A percentile compares a stretch with the other conserved stretches of the same genome.
phyloP scores from a whole-genome alignment of 129 eudicot species.

The Flaveria robusta region DNA sequence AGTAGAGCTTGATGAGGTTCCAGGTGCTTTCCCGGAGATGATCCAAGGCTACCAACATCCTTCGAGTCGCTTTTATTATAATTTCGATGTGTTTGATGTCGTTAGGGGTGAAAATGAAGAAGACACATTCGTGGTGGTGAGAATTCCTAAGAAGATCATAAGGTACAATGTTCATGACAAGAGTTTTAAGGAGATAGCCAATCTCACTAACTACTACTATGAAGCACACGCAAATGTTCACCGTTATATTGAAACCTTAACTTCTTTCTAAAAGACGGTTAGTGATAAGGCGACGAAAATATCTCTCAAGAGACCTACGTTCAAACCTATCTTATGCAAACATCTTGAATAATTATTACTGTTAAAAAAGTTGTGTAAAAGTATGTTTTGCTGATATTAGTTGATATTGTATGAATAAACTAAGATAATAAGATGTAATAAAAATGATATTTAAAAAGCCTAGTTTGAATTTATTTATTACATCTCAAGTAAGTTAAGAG shows the following conservation, averaged over 20 bases:
- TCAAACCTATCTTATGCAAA: too few species aligned
- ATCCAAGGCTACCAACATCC: not conserved
- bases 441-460: too few species aligned
- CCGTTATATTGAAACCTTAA: slow-evolving; percentile 2
- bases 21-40: slow-evolving; percentile 1
- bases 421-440: too few species aligned
- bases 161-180: slow-evolving; percentile 6
- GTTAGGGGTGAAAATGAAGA: slow-evolving; percentile 9
- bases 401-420: too few species aligned
- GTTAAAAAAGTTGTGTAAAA: too few species aligned
- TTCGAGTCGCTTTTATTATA: not conserved
- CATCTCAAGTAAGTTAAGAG: too few species aligned
- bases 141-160: not conserved
- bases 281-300: too few species aligned
- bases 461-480: too few species aligned
- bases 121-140: slow-evolving; percentile 5
- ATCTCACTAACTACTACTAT: not conserved
- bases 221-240: not conserved
- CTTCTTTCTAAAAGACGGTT: slow-evolving; percentile 9
- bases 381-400: too few species aligned
- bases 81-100: not conserved
- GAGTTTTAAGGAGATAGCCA: not conserved
- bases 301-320: too few species aligned
- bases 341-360: too few species aligned
- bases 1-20: slow-evolving; percentile 7